A percentile compares a stretch with the other conserved stretches of the same genome.
Evolutionary conservation across 352 stramenopile species (phyloP).

Genomic region (Phytophthora sojae): DNA sequence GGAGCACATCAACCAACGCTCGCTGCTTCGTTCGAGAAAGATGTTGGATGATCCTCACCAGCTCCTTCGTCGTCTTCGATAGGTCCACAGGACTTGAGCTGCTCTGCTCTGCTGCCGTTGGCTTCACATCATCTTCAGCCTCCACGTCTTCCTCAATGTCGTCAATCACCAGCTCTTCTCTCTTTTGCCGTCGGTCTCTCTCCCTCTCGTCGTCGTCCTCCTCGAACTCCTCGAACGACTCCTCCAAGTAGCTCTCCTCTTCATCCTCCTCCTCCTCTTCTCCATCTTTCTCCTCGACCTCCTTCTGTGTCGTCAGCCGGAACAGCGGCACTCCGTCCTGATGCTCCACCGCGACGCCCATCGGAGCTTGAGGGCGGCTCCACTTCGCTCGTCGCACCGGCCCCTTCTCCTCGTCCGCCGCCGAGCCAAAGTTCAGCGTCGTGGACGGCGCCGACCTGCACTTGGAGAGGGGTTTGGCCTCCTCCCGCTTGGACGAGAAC

Average conservation of each 20-base stretch:
- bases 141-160: constrained; percentile 37
- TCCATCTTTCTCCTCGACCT: constrained; percentile 17
- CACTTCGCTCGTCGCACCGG: constrained; percentile 56
- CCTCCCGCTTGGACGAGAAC: constrained; percentile 22
- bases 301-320: constrained; percentile 32
- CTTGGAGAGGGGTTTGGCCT: constrained; percentile 25
- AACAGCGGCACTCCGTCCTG: constrained; percentile 45
- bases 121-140: not conserved
- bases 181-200: not conserved
- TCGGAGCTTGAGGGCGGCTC: constrained; percentile 51
- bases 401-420: constrained; percentile 19
- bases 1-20: constrained; percentile 62
- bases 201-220: constrained; percentile 33
- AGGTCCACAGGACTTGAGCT: constrained; percentile 22
- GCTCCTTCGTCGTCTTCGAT: constrained; percentile 62
- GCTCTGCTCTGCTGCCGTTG: not conserved
- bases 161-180: constrained; percentile 39
- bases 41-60: constrained; percentile 75
- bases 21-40: constrained; percentile 75
- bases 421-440: constrained; percentile 35
- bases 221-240: constrained; percentile 89
- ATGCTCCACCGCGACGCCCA: constrained; percentile 51
- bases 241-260: constrained; percentile 78
- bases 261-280: constrained; percentile 30
- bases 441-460: constrained; percentile 57